Evolutionary conservation across 306 rosid genomes (phyloP), one percentile per base, ranked within the genome.

Genomic region (Prunus mira): DNA sequence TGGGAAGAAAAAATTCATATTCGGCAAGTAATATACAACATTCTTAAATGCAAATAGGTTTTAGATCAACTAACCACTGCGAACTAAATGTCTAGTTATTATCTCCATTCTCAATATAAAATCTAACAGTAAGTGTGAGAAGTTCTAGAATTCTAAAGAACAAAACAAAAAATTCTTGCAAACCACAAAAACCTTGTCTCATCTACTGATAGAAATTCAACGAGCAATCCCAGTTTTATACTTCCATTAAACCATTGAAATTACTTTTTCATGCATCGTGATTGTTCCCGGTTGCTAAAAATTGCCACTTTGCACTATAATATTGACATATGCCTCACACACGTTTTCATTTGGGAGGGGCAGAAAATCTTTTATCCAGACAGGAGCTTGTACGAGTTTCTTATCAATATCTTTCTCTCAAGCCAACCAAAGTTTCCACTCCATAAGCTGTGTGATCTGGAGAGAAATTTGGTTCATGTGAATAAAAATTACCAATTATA

Each of bases 261-360:
- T 38, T 4, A 38, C 43, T 38, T 38, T 38, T 49, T 12, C 28
- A 32, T 27, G 46, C 49, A 72, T 72, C 22, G 12, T 32, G 27
- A 71, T 18, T 56, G 41, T 22, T 46, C 22, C 75, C 41, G 12
- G 32, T 41, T 41, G 52, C 19, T 3, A 71, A 9, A 28, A 27
- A 34, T 77, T 50, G 68, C 30, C 65, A 58, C 62, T 81, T 54
- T 69, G 49, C 43, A 61, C 55, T 45, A 7, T 38, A 64, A 28
- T 45, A 47, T 76, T 24, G 20, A 73, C 32, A 34, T 17, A 71
- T 71, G 49, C 51, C 17, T 9, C 25, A 25, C 51, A 76, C 22
- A 63, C 66, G 62, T 41, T 32, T 69, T 41, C 67, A 71, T 43
- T 15, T 49, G 65, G 3, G 67, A 49, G 57, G 3, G 61, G 49